Evolutionary conservation across 768 basidiomycete species (phyloP).

Genomic region (Lactarius akahatsu): DNA sequence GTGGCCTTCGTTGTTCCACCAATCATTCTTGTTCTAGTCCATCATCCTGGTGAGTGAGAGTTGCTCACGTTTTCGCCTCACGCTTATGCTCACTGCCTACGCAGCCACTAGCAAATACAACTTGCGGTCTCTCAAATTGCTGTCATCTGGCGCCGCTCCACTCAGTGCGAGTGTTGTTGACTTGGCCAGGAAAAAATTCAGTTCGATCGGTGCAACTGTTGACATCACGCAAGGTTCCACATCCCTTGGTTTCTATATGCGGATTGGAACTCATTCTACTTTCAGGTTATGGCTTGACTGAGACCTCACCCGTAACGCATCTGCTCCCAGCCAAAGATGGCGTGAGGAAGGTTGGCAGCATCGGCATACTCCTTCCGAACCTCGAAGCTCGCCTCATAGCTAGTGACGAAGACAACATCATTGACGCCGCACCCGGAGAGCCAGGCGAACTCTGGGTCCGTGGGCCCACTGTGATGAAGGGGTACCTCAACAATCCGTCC

Average conservation of each 20-base stretch:
- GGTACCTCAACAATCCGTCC: conserved; percentile 69
- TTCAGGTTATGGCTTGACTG: conserved; percentile 74
- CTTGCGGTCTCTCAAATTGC: conserved; percentile 52
- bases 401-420: conserved; percentile 56
- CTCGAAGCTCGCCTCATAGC: conserved; percentile 72
- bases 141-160: conserved; percentile 82
- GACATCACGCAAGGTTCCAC: conserved; percentile 52
- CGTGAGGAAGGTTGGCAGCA: conserved; percentile 55
- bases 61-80: neutral
- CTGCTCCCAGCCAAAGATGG: conserved; percentile 48
- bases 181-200: conserved; percentile 43
- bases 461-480: conserved; percentile 82
- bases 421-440: conserved; percentile 50
- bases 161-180: conserved; percentile 61
- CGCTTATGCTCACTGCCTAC: conserved; percentile 1
- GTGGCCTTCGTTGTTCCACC: conserved; percentile 71
- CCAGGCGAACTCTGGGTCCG: conserved; percentile 82
- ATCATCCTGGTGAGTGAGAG: conserved; percentile 56
- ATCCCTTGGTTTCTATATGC: conserved; percentile 5
- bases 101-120: conserved; percentile 67
- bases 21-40: conserved; percentile 71
- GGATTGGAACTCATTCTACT: conserved; percentile 17
- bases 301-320: conserved; percentile 74
- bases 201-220: conserved; percentile 43
- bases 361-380: conserved; percentile 71